Conservation (phyloP, 2,329 filamentous ascomycete species). For the Trichoderma polysporum region DNA sequence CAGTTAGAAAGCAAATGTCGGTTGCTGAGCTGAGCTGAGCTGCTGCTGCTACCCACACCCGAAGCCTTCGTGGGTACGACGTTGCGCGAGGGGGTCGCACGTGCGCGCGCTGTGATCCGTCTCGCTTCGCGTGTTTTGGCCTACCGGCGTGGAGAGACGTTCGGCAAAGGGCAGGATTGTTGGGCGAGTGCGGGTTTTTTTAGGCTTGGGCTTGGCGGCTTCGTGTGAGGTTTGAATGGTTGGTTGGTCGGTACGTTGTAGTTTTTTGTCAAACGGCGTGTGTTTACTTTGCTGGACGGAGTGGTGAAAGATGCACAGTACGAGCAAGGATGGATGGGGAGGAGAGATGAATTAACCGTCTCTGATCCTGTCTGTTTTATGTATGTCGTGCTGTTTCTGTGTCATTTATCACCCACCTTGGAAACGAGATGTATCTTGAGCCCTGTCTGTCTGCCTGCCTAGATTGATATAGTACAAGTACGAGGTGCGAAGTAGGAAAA, state of each 20-base stretch:
- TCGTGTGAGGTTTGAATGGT: neutral
- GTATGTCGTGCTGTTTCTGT: too few species aligned
- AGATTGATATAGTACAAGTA: neutral
- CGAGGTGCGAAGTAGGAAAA: too few species aligned
- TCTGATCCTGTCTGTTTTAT: too few species aligned
- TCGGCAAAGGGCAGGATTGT: neutral
- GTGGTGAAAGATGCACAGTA: too few species aligned
- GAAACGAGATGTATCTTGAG: neutral
- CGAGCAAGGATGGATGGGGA: too few species aligned
- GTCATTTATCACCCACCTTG: too few species aligned
- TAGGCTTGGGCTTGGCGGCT: neutral
- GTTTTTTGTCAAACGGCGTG: too few species aligned
- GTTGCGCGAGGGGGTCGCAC: slow-evolving; percentile 5
- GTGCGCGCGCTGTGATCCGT: slow-evolving; percentile 13
- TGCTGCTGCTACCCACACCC: neutral
- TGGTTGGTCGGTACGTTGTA: too few species aligned
- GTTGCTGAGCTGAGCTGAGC: neutral
- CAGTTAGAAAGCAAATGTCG: neutral
- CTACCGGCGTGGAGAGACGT: slow-evolving; percentile 3
- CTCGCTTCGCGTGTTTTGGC: slow-evolving; percentile 18
- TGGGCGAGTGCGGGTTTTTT: neutral
- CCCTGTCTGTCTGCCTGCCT: neutral
- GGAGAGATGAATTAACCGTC: too few species aligned
- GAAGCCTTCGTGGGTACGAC: neutral
- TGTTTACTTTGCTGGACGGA: too few species aligned